Evolutionary conservation across 2,329 filamentous ascomycete genomes (phyloP), one percentile per base, ranked within the genome.

Genomic region (Ophiostoma angusticollis): DNA sequence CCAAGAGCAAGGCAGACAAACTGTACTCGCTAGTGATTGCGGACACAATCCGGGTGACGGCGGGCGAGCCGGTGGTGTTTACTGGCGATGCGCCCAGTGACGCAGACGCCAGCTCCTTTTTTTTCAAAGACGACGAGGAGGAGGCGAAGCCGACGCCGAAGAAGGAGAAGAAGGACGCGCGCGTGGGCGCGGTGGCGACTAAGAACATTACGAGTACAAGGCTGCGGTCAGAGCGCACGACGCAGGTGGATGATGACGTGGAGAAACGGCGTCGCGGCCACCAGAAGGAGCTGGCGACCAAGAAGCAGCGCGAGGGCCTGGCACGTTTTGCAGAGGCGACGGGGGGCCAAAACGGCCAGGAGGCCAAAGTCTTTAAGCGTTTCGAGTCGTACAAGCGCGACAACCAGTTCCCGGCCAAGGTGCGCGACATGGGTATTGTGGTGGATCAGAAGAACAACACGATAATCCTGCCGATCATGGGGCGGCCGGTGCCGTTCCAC

Each of bases 381-480:
- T 98, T 96, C 55, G 91, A 98, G 60, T 98, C 91, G 0, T 98
- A 98, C 66, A 98, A 96, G 68, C 78, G 89, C 44, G 91, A 96
- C 58, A 94, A 93, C 51, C 89, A 96, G 58, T 77, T 98, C 39
- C 91, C 91, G 2, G 56, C 72, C 12, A 80, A 78, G 53, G 78
- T 93, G 48, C 81, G 82, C 57, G 89, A 94, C 51, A 68, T 96
- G 41, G 79, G 84, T 45, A 85, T 98, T 45, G 73, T 94, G 17
- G 85, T 96, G 12, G 91, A 98, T 55, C 71, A 75, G 50, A 96
- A 94, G 65, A 91, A 85, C 52, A 74, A 74, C 41, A 95, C 89
- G 0, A 76, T 98, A 42, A 80, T 98, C 37, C 73, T 98, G 31
- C 91, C 93, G 3, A 89, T 98, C 52, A 94, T 98, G 85, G 91